These are phyloP conservation scores for Syzygium syzygioides DNA, from an alignment of 441 rosid genomes.

Conservation along the genomic window DNA sequence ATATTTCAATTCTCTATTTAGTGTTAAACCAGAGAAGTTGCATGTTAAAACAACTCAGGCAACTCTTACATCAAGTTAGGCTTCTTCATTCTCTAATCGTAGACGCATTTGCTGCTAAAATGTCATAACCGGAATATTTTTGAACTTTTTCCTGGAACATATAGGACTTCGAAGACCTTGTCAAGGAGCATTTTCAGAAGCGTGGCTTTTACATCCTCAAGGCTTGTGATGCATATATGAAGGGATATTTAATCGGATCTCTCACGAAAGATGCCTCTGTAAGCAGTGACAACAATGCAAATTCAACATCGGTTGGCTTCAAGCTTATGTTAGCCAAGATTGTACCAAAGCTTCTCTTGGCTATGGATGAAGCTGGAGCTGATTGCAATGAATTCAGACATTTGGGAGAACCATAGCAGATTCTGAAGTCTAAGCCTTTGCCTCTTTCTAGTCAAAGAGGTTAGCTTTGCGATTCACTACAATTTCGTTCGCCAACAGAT, in stretches of 20 bases:
- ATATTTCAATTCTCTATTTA: not conserved
- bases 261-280: conserved; percentile 59
- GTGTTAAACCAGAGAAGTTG: not conserved
- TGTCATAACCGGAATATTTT: not conserved
- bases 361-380: conserved; percentile 68
- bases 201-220: conserved; percentile 82
- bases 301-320: conserved; percentile 85
- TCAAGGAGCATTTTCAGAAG: conserved; percentile 70
- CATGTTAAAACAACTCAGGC: not conserved
- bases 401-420: conserved; percentile 38
- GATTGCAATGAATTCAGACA: conserved; percentile 68
- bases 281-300: conserved; percentile 32
- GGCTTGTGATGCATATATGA: conserved; percentile 92
- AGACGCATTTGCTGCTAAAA: not conserved
- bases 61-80: not conserved
- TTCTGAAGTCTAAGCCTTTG: not conserved
- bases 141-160: not conserved
- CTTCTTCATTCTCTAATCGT: not conserved
- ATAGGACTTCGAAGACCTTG: conserved; percentile 77
- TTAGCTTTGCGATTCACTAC: conserved; percentile 13
- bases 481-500: conserved; percentile 9
- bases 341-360: conserved; percentile 55
- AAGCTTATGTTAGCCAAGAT: conserved; percentile 92
- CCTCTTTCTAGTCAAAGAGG: conserved; percentile 11
- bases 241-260: conserved; percentile 83